Percentiles rank a stretch among this genome's conserved stretches.
These are phyloP conservation scores for Starmerella gropengiesseri DNA, from an alignment of 805 yeast genomes.

Conservation along the genomic window DNA sequence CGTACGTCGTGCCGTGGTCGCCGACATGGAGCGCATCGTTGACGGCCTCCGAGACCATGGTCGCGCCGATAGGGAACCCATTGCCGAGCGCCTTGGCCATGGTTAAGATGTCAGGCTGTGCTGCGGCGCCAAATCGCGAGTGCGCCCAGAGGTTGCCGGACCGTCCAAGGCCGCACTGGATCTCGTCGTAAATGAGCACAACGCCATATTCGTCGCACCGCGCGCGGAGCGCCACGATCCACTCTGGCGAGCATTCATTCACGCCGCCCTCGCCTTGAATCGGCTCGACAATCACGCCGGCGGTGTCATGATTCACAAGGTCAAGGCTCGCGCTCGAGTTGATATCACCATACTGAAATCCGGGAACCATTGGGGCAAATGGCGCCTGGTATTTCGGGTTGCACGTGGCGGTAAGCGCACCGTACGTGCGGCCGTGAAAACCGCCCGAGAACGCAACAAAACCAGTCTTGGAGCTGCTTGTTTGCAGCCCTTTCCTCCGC, in stretches of 20 bases:
- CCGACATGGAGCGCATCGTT: conserved; percentile 70
- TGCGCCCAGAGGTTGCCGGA: conserved; percentile 94
- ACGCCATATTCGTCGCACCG: conserved; percentile 62
- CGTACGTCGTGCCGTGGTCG: conserved; percentile 96
- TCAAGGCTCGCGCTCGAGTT: conserved; percentile 52
- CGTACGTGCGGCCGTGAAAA: conserved; percentile 93
- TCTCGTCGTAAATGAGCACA: conserved; percentile 81
- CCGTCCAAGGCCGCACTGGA: conserved; percentile 93
- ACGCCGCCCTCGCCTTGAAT: conserved; percentile 98
- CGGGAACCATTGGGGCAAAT: conserved; percentile 84
- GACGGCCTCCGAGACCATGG: conserved; percentile 71
- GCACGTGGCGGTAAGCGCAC: conserved; percentile 84
- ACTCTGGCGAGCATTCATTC: conserved; percentile 51
- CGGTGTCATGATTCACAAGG: conserved; percentile 52
- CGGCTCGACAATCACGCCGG: conserved; percentile 93
- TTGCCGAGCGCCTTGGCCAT: conserved; percentile 95
- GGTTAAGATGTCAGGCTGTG: conserved; percentile 89
- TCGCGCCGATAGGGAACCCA: conserved; percentile 93
- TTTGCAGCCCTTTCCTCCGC: conserved; percentile 59
- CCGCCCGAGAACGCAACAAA: conserved; percentile 79
- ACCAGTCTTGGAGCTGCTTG: conserved; percentile 44
- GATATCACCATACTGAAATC: conserved; percentile 58
- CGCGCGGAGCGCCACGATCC: conserved; percentile 52
- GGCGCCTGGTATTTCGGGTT: conserved; percentile 89
- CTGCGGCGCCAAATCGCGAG: conserved; percentile 55